phyloP scores from a whole-genome alignment of 2,329 filamentous ascomycete species.

The Endocalyx cinctus region DNA sequence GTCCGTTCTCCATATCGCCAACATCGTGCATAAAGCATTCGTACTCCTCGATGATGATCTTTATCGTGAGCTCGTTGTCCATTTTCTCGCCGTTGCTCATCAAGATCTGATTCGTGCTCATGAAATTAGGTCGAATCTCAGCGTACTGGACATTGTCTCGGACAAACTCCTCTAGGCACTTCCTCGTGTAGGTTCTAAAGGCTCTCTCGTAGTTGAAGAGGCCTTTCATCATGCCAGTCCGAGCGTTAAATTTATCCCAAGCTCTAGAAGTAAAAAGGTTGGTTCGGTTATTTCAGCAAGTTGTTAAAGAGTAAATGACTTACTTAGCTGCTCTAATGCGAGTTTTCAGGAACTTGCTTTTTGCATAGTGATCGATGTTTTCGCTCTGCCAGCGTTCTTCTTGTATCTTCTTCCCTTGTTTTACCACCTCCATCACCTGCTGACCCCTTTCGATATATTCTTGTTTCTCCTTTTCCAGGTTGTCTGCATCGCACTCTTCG shows the following conservation, averaged over 20 bases:
- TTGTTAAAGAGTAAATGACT: conserved; percentile 4
- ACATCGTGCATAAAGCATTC: conserved; percentile 34
- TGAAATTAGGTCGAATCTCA: conserved; percentile 56
- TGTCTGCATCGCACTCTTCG: too few relatives aligned
- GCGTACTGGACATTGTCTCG: conserved; percentile 56
- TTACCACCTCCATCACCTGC: conserved; percentile 2
- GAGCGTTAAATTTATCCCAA: conserved; percentile 58
- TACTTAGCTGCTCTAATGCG: conserved; percentile 2
- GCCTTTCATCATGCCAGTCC: conserved; percentile 58
- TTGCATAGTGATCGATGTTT: conserved; percentile 13
- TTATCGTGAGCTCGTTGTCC: conserved; percentile 46
- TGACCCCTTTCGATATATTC: background rate
- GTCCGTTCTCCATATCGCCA: conserved; percentile 23
- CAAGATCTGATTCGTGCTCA: conserved; percentile 49
- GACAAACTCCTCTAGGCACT: conserved; percentile 51
- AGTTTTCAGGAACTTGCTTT: conserved; percentile 1
- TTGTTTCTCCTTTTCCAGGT: conserved; percentile 3
- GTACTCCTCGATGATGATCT: conserved; percentile 45
- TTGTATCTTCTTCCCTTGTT: too few relatives aligned
- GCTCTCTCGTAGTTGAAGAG: conserved; percentile 54
- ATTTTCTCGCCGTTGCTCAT: conserved; percentile 43
- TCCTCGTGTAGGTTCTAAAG: conserved; percentile 50
- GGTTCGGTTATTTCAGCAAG: conserved; percentile 9
- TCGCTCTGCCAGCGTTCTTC: conserved; percentile 10
- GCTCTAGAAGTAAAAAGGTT: conserved; percentile 35